These are phyloP conservation scores for Ascochyta clinopodiicola DNA, from an alignment of 2,329 filamentous ascomycete genomes.

Conservation along the genomic window DNA sequence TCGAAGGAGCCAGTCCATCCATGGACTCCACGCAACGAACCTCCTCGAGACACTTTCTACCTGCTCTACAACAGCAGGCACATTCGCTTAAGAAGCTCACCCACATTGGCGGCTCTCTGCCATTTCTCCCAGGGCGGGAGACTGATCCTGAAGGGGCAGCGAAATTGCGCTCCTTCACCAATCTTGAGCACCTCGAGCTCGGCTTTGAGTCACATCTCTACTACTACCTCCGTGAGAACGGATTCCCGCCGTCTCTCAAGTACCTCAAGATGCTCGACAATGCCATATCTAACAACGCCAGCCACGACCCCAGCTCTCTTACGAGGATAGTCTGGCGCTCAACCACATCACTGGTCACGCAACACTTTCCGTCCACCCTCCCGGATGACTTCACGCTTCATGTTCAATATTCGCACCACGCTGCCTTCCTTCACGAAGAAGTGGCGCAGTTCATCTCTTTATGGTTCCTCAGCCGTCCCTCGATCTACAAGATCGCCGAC, in stretches of 20 bases:
- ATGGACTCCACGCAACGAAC: slow-evolving; percentile 26
- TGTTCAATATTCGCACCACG: slow-evolving; percentile 28
- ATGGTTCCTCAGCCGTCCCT: slow-evolving; percentile 30
- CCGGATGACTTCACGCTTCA: slow-evolving; percentile 27
- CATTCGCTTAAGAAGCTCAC: slow-evolving; percentile 38
- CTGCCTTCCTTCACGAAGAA: slow-evolving; percentile 4
- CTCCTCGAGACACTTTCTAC: slow-evolving; percentile 33
- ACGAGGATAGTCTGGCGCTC: slow-evolving; percentile 25
- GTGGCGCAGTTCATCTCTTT: slow-evolving; percentile 17
- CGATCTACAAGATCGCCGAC: slow-evolving; percentile 36
- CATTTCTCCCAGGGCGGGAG: slow-evolving; percentile 15
- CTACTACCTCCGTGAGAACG: slow-evolving; percentile 31
- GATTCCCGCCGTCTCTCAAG: slow-evolving; percentile 34
- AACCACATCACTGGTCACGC: slow-evolving; percentile 23
- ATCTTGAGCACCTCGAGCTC: slow-evolving; percentile 38
- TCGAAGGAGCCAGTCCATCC: slow-evolving; percentile 31
- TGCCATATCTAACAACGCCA: slow-evolving; percentile 29
- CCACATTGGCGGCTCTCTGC: slow-evolving; percentile 35
- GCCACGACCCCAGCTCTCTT: slow-evolving; percentile 21
- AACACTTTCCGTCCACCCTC: slow-evolving; percentile 21
- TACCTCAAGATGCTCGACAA: slow-evolving; percentile 37
- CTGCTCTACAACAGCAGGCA: slow-evolving; percentile 39
- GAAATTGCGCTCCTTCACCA: slow-evolving; percentile 32
- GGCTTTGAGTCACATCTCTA: slow-evolving; percentile 37
- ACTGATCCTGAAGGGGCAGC: slow-evolving; percentile 24